A percentile compares a stretch with the other conserved stretches of the same genome.
Evolutionary conservation across 345 rosid genomes (phyloP).

Genomic region (Eucalyptus viminalis): DNA sequence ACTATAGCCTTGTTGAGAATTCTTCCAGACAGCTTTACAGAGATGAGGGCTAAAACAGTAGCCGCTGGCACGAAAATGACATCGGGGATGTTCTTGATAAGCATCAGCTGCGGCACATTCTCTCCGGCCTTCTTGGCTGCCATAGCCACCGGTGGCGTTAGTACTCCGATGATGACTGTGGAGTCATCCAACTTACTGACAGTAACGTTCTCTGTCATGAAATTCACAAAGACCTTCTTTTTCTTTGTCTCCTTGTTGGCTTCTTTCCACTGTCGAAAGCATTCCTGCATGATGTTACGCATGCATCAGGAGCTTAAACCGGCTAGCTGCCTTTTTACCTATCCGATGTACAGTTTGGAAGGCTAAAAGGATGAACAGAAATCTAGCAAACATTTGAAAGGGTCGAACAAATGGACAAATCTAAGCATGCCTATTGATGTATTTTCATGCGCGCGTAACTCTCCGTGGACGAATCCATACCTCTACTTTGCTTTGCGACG

Average conservation of each 20-base stretch:
- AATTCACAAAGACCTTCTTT: conserved; percentile 23
- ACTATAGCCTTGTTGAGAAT: conserved; percentile 12
- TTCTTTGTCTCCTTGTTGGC: conserved; percentile 4
- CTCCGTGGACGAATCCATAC: neutral
- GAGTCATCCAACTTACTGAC: conserved; percentile 48
- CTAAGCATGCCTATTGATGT: neutral
- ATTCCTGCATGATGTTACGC: conserved; percentile 10
- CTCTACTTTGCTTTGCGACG: conserved; percentile 31
- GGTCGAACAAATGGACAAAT: neutral
- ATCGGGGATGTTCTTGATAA: conserved; percentile 62
- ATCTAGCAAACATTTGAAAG: neutral
- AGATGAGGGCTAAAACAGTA: conserved; percentile 47
- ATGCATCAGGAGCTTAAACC: neutral
- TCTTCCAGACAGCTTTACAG: conserved; percentile 64
- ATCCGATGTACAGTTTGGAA: neutral
- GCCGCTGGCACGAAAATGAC: conserved; percentile 65
- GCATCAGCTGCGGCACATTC: conserved; percentile 53
- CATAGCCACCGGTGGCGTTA: conserved; percentile 80
- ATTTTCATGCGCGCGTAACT: neutral
- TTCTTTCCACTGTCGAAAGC: conserved; percentile 26
- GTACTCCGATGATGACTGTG: conserved; percentile 46
- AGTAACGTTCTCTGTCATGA: conserved; percentile 23
- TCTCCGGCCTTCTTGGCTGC: conserved; percentile 80
- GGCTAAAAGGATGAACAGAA: neutral
- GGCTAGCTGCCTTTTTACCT: neutral